A percentile compares a stretch with the other conserved stretches of the same genome.
These are phyloP conservation scores for Vitis vinifera DNA, from an alignment of 164 flowering plant species.

Conservation along the genomic window ASM3070453v1 NC_081811.1:3775001-3775500, in stretches of 20 bases:
- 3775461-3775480: too few species aligned
- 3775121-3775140: too few species aligned
- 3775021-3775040: constrained; percentile 37
- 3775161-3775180: too few species aligned
- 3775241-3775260: constrained; percentile 56
- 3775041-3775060: constrained; percentile 39
- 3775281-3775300: constrained; percentile 49
- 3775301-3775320: constrained; percentile 37
- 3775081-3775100: constrained; percentile 58
- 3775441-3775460: constrained; percentile 13
- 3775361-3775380: background rate
- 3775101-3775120: constrained; percentile 1
- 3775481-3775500: background rate
- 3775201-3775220: constrained; percentile 28
- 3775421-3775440: constrained; percentile 32
- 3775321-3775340: constrained; percentile 35
- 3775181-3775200: too few species aligned
- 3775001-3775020: constrained; percentile 18
- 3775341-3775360: constrained; percentile 28
- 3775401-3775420: constrained; percentile 20
- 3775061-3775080: constrained; percentile 67
- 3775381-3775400: constrained; percentile 28
- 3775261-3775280: constrained; percentile 27
- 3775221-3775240: constrained; percentile 41
- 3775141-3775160: background rate